phyloP scores from a whole-genome alignment of 192 early-diverging fungal genomes.

The Coemansia aciculifera region DNA sequence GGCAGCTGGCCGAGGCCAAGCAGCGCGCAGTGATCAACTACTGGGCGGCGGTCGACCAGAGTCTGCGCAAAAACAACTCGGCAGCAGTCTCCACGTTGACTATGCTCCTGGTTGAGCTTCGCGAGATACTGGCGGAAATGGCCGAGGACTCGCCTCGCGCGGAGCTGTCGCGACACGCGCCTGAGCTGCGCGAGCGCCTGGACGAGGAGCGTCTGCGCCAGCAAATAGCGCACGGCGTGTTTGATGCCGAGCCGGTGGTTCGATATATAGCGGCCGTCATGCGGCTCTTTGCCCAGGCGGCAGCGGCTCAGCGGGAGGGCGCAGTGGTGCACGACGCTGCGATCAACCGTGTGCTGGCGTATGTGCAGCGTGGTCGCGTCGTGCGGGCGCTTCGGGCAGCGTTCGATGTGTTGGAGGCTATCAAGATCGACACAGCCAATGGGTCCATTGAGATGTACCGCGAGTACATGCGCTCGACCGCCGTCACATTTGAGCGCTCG shows the following conservation, averaged over 20 bases:
- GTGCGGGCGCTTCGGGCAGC: slow-evolving; percentile 66
- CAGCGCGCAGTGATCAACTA: slow-evolving; percentile 63
- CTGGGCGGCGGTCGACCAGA: slow-evolving; percentile 69
- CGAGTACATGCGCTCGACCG: slow-evolving; percentile 67
- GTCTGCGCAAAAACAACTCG: slow-evolving; percentile 37
- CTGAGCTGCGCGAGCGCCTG: slow-evolving; percentile 53
- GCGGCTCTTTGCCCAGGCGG: slow-evolving; percentile 68
- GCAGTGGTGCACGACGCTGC: slow-evolving; percentile 52
- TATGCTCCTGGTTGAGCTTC: slow-evolving; percentile 73
- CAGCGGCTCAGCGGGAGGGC: slow-evolving; percentile 13
- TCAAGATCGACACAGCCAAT: slow-evolving; percentile 65
- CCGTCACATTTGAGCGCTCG: slow-evolving; percentile 67
- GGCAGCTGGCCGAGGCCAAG: slow-evolving; percentile 66
- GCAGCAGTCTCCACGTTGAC: slow-evolving; percentile 42
- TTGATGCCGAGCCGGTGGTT: slow-evolving; percentile 62
- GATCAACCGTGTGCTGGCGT: slow-evolving; percentile 62
- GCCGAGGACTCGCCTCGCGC: slow-evolving; percentile 36
- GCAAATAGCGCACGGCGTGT: slow-evolving; percentile 68
- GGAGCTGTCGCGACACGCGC: slow-evolving; percentile 40
- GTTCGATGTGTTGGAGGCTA: slow-evolving; percentile 64
- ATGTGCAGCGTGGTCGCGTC: slow-evolving; percentile 61
- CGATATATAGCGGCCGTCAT: slow-evolving; percentile 63
- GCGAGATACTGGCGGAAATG: slow-evolving; percentile 67
- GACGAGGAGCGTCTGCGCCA: slow-evolving; percentile 61
- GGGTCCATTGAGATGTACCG: slow-evolving; percentile 65